A percentile compares a stretch with the other conserved stretches of the same genome.
Evolutionary conservation across 1,284 basidiomycete species (phyloP).

Genomic region (Acaromyces ingoldii): DNA sequence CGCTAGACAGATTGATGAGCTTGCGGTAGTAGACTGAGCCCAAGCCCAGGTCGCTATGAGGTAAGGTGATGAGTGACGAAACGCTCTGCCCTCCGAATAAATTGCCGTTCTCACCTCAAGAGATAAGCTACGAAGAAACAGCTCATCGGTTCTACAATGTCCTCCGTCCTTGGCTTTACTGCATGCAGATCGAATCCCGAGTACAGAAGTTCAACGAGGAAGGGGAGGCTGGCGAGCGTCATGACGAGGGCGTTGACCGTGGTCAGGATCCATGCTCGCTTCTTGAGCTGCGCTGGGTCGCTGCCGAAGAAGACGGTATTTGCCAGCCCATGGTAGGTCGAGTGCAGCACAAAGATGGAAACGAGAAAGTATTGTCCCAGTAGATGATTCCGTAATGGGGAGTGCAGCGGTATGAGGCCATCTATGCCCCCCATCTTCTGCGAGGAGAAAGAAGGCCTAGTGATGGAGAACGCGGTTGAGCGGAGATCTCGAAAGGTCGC

Average conservation of each 20-base stretch:
- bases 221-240: slow-evolving; percentile 38
- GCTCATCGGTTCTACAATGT: slow-evolving; percentile 32
- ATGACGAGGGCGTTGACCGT: slow-evolving; percentile 42
- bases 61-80: background rate
- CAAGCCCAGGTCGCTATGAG: slow-evolving; percentile 30
- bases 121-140: slow-evolving; percentile 48
- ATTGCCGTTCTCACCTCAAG: slow-evolving; percentile 12
- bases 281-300: slow-evolving; percentile 34
- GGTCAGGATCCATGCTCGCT: slow-evolving; percentile 50
- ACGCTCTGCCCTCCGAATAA: background rate
- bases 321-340: slow-evolving; percentile 36
- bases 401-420: background rate
- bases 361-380: slow-evolving; percentile 16
- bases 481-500: no score
- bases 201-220: slow-evolving; percentile 33
- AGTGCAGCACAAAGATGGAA: slow-evolving; percentile 38
- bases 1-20: slow-evolving; percentile 44
- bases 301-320: slow-evolving; percentile 28
- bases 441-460: no score
- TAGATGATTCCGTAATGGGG: background rate
- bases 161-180: slow-evolving; percentile 27
- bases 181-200: slow-evolving; percentile 33
- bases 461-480: no score
- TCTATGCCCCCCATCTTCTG: no score
- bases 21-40: slow-evolving; percentile 47